Conservation (phyloP, 192 early-diverging fungal species). For the Chytriomyces confervae region DNA sequence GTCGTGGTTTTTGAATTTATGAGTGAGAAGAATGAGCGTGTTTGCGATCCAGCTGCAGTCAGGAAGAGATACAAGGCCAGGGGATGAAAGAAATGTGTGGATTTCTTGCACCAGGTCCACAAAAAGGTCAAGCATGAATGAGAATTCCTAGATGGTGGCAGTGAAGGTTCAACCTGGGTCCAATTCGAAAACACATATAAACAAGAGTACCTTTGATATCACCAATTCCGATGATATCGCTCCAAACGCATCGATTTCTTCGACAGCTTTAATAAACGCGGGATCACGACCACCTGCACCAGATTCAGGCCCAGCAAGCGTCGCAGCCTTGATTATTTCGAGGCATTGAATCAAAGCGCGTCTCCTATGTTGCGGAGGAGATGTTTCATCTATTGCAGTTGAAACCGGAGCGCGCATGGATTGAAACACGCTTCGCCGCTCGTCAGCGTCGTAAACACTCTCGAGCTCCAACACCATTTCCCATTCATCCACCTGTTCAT, state of each 20-base stretch:
- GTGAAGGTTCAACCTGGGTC: neutral
- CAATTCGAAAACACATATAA: neutral
- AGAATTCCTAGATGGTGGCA: neutral
- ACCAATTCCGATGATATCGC: neutral
- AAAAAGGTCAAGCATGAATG: neutral
- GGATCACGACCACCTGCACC: too few relatives aligned
- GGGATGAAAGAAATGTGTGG: neutral
- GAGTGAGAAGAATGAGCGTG: neutral
- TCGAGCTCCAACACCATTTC: neutral
- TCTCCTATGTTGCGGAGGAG: neutral
- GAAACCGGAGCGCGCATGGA: neutral
- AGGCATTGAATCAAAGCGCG: neutral
- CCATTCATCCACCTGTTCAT: neutral
- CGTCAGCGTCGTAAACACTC: neutral
- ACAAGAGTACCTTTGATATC: neutral
- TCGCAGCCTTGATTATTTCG: neutral
- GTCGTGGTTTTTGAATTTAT: neutral
- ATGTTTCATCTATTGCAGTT: neutral
- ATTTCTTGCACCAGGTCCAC: neutral
- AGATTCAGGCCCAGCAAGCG: too few relatives aligned
- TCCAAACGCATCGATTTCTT: neutral
- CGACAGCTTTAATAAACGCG: too few relatives aligned
- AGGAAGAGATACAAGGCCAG: neutral
- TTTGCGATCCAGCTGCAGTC: neutral
- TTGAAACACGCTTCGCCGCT: neutral